These are phyloP conservation scores for Biancaea sappan DNA, from an alignment of 306 rosid genomes.

Conservation along the genomic window DNA sequence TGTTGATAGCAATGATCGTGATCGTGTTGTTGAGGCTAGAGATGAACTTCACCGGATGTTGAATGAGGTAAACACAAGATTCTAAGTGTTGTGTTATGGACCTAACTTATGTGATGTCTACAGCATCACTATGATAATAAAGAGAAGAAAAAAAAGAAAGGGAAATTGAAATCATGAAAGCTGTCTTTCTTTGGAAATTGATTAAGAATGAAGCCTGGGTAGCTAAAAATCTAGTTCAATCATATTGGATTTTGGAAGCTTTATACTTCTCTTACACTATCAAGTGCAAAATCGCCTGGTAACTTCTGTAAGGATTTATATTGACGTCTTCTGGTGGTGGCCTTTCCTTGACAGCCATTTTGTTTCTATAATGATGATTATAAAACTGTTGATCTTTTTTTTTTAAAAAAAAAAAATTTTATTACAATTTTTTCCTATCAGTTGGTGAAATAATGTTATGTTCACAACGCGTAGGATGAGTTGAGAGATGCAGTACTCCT, in stretches of 20 bases:
- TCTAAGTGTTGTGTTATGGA: not conserved
- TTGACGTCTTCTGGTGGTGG: not conserved
- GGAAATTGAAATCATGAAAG: not conserved
- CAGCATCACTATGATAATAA: not conserved
- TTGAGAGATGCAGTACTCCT: conserved; percentile 47
- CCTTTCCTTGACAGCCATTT: not conserved
- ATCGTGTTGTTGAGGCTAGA: conserved; percentile 48
- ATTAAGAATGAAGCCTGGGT: not conserved
- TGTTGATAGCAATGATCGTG: conserved; percentile 47
- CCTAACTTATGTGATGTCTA: not conserved
- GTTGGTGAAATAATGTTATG: conserved; percentile 8
- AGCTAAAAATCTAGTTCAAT: not conserved
- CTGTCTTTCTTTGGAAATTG: not conserved
- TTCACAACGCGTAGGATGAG: conserved; percentile 35
- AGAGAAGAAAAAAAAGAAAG: not conserved
- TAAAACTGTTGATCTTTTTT: not conserved
- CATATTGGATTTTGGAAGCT: not conserved
- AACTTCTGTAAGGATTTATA: not conserved
- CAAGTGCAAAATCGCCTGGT: conserved; percentile 16
- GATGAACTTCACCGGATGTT: conserved; percentile 49
- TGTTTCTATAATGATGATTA: not conserved
- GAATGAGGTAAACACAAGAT: conserved; percentile 39
- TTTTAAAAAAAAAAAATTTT: too few species aligned
- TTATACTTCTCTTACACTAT: not conserved
- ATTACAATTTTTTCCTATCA: not conserved